A percentile compares a stretch with the other conserved stretches of the same genome.
These are phyloP conservation scores for Linnemannia zychae DNA, from an alignment of 192 early-diverging fungal genomes.

Conservation along the genomic window DNA sequence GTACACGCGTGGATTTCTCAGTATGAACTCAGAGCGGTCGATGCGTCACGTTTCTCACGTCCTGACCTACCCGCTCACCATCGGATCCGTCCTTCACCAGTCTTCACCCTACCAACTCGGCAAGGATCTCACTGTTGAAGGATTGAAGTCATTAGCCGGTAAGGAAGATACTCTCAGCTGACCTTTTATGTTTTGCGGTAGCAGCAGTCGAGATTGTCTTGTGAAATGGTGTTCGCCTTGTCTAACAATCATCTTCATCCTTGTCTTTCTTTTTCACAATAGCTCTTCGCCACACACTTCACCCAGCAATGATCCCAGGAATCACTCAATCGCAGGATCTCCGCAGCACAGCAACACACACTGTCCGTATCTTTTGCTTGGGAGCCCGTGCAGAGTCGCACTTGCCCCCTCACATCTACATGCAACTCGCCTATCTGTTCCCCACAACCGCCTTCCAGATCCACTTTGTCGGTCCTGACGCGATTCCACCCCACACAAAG, in stretches of 20 bases:
- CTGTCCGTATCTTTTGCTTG: conserved; percentile 76
- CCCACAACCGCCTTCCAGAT: conserved; percentile 80
- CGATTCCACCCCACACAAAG: conserved; percentile 62
- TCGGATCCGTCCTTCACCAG: conserved; percentile 79
- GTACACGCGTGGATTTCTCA: conserved; percentile 84
- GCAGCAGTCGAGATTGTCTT: too few relatives aligned
- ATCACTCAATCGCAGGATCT: conserved; percentile 48
- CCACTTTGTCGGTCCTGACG: conserved; percentile 86
- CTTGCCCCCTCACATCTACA: conserved; percentile 81
- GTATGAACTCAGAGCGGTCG: conserved; percentile 75
- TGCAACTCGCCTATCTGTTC: conserved; percentile 80
- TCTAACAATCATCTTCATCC: neutral
- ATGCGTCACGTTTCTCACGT: conserved; percentile 87
- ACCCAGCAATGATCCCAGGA: conserved; percentile 49
- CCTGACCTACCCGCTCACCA: conserved; percentile 84
- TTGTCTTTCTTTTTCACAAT: neutral
- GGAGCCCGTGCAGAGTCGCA: conserved; percentile 82
- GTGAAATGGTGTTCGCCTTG: neutral
- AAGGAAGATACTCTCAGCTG: conserved; percentile 3
- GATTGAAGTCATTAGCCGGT: conserved; percentile 80
- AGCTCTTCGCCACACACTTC: conserved; percentile 55
- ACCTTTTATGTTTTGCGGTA: too few relatives aligned
- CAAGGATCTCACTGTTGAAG: conserved; percentile 77
- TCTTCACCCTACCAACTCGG: conserved; percentile 77
- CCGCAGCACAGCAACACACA: conserved; percentile 53